phyloP scores from a whole-genome alignment of 2,329 filamentous ascomycete species.

The Bipolaris zeicola region DNA sequence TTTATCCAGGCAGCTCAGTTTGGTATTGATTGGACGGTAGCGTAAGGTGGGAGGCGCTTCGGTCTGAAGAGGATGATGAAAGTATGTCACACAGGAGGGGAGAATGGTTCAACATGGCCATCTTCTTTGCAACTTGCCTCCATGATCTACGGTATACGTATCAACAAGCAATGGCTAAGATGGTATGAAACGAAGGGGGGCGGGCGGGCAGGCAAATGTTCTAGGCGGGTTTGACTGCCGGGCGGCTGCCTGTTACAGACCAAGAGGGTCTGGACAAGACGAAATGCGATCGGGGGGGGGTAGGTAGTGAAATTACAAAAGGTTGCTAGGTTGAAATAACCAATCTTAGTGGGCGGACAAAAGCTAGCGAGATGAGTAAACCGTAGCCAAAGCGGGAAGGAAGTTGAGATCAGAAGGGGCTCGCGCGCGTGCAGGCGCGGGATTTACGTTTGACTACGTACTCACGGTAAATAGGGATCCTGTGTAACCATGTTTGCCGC shows the following conservation, averaged over 20 bases:
- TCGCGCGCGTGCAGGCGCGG: too few species aligned
- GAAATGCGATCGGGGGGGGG: neutral
- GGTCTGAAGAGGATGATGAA: neutral
- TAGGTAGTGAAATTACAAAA: constrained; percentile 3
- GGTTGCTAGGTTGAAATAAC: constrained; percentile 8
- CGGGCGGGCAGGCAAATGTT: neutral
- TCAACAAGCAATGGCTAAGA: neutral
- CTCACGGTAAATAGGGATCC: too few species aligned
- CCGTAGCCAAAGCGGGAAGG: constrained; percentile 14
- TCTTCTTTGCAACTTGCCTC: neutral
- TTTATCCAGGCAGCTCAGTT: neutral
- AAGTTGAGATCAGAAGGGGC: constrained; percentile 12
- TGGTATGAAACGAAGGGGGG: neutral
- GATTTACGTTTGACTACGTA: too few species aligned
- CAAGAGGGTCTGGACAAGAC: constrained; percentile 2
- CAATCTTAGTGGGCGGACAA: constrained; percentile 14
- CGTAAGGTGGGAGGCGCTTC: neutral
- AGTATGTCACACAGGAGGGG: neutral
- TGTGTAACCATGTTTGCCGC: too few species aligned
- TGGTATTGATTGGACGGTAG: constrained; percentile 10
- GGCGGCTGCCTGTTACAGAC: neutral
- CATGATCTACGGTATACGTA: neutral
- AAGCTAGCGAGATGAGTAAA: constrained; percentile 20
- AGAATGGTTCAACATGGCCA: neutral
- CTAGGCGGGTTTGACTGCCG: neutral